Conservation (phyloP, 768 basidiomycete species). For the Psilocybe tampanensis region DNA sequence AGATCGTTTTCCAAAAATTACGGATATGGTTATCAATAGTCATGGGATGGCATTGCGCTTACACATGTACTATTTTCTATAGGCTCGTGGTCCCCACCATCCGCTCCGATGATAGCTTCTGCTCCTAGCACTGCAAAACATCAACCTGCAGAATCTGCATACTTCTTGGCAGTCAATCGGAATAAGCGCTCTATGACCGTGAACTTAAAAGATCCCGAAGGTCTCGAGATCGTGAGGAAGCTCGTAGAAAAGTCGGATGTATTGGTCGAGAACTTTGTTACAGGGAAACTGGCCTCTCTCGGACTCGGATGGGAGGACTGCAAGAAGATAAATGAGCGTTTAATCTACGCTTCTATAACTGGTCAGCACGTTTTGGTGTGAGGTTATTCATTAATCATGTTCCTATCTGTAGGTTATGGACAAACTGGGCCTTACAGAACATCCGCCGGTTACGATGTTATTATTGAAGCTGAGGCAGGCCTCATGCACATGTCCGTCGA, state of each 20-base stretch:
- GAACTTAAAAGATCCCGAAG: slow-evolving; percentile 81
- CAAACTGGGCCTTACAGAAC: slow-evolving; percentile 89
- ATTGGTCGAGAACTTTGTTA: slow-evolving; percentile 86
- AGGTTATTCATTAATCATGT: neutral
- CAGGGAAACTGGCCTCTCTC: slow-evolving; percentile 82
- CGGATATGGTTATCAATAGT: neutral
- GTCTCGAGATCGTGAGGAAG: slow-evolving; percentile 71
- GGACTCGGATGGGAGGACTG: slow-evolving; percentile 89
- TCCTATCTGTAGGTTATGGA: slow-evolving; percentile 36
- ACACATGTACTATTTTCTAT: slow-evolving; percentile 7
- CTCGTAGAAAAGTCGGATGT: slow-evolving; percentile 79
- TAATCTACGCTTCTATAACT: slow-evolving; percentile 90
- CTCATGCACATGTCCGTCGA: slow-evolving; percentile 85
- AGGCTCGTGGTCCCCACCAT: slow-evolving; percentile 73
- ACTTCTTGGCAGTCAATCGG: slow-evolving; percentile 87
- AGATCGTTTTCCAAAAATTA: neutral
- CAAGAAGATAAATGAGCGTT: slow-evolving; percentile 68
- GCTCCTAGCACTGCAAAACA: slow-evolving; percentile 57
- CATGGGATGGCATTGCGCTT: neutral
- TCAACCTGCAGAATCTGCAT: slow-evolving; percentile 88
- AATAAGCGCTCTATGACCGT: slow-evolving; percentile 90
- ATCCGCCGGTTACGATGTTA: slow-evolving; percentile 87
- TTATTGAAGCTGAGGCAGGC: slow-evolving; percentile 89
- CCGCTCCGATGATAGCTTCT: slow-evolving; percentile 49
- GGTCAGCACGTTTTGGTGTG: slow-evolving; percentile 45